Base-by-base conservation (phyloP, 2,329 filamentous ascomycete genomes). In the Calonectria hawksworthii region DNA sequence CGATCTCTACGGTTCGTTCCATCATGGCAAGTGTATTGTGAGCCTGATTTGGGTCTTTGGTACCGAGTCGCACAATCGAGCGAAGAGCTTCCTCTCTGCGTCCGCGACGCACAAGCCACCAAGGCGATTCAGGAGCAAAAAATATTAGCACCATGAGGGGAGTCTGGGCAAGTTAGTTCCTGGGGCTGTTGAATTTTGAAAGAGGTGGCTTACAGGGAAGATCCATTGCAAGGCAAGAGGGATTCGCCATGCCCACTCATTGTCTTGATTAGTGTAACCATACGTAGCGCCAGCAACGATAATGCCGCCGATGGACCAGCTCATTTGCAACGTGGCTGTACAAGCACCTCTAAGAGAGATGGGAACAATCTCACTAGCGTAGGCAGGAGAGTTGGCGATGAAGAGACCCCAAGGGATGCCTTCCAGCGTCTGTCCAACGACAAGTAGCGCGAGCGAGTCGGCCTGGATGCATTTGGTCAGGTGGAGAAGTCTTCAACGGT, bases 361-460 rank as follows among this genome's bases (percentile, higher is more conserved):
- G 0, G 90, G 91, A 4, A 91, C 89, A 71, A 92, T 90, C 80
- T 92, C 91, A 78, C 84, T 85, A 82, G 88, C 90, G 84, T 92
- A 92, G 14, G 90, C 90, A 3, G 90, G 90, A 11, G 90, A 86
- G 80, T 91, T 91, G 76, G 90, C 89, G 76, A 92, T 91, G 83
- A 92, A 92, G 80, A 92, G 88, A 26, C 91, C 91, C 91, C 91
- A 92, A 3, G 82, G 90, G 28, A 92, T 80, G 75, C 91, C 91
- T 80, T 92, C 89, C 63, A 92, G 84, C 28, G 90, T 84, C 82
- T 92, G 90, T 26, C 87, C 84, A 0, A 86, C 86, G 64, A 90
- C 86, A 36, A 89, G 82, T 65, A 88, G 78, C 8, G 78, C 36
- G 9, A 87, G 83, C 13, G 84, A 87, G 36, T 82, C 30, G 76